Evolutionary conservation across 306 rosid species (phyloP).

Genomic region (Pterocarpus santalinus): DNA sequence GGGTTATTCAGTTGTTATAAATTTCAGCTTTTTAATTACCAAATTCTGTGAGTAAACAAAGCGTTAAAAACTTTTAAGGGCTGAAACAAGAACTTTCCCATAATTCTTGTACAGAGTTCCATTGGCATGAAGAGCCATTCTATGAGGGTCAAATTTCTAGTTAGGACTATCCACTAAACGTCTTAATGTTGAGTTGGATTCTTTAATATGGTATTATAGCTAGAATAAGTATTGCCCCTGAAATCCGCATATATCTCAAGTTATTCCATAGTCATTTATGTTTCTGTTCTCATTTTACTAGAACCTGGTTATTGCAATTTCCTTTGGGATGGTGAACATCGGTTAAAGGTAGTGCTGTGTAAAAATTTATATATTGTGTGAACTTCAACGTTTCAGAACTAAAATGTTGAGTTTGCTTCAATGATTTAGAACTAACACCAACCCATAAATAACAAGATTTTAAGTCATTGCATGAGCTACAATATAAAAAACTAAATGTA

Average conservation of each 20-base stretch:
- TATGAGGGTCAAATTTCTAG: not conserved
- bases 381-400: not conserved
- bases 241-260: not conserved
- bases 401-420: not conserved
- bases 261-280: not conserved
- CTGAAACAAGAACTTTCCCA: not conserved
- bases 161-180: too few species aligned
- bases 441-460: constrained; percentile 13
- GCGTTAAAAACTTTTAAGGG: not conserved
- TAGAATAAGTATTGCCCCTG: not conserved
- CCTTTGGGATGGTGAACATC: not conserved
- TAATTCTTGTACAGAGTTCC: not conserved
- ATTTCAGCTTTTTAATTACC: too few species aligned
- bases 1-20: too few species aligned
- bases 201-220: too few species aligned
- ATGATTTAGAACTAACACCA: not conserved
- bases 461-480: constrained; percentile 5
- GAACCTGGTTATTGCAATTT: not conserved
- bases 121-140: constrained; percentile 13
- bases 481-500: constrained; percentile 11
- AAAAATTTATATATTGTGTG: not conserved
- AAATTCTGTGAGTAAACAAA: not conserved
- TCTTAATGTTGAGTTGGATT: too few species aligned
- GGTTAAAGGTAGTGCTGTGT: not conserved
- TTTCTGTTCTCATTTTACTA: not conserved